phyloP scores from a whole-genome alignment of 768 basidiomycete species.

The Boletales sp. region DNA sequence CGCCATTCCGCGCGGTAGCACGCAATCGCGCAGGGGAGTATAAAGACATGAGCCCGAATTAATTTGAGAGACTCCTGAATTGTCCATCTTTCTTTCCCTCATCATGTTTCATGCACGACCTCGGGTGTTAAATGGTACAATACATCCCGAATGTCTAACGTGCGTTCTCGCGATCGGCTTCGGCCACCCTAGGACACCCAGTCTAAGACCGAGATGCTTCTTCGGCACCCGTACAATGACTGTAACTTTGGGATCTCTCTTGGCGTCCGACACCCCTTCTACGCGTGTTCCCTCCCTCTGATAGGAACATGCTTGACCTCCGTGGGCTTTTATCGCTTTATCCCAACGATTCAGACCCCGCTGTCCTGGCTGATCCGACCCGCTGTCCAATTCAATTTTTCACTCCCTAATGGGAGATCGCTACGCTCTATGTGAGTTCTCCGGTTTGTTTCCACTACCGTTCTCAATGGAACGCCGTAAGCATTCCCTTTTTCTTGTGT shows the following conservation, averaged over 20 bases:
- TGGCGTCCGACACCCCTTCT: not conserved
- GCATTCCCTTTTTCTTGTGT: no score
- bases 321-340: no score
- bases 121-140: no score
- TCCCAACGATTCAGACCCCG: slow-evolving; percentile 13
- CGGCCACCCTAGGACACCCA: not conserved
- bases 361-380: slow-evolving; percentile 4
- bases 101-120: no score
- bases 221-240: not conserved
- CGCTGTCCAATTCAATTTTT: not conserved
- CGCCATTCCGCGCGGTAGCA: slow-evolving; percentile 22
- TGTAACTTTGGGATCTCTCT: not conserved
- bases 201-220: not conserved
- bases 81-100: not conserved
- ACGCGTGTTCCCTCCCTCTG: no score
- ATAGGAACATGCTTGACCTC: no score
- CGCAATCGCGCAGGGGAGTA: slow-evolving; percentile 15
- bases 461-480: not conserved
- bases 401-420: no score
- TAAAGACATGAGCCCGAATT: slow-evolving; percentile 7
- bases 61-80: accelerated
- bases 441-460: not conserved
- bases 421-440: slow-evolving; percentile 10
- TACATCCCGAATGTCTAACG: no score
- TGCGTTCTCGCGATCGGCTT: no score